phyloP scores from a whole-genome alignment of 176 grass and related monocot genomes.

The Coix lacrymajobi region DNA sequence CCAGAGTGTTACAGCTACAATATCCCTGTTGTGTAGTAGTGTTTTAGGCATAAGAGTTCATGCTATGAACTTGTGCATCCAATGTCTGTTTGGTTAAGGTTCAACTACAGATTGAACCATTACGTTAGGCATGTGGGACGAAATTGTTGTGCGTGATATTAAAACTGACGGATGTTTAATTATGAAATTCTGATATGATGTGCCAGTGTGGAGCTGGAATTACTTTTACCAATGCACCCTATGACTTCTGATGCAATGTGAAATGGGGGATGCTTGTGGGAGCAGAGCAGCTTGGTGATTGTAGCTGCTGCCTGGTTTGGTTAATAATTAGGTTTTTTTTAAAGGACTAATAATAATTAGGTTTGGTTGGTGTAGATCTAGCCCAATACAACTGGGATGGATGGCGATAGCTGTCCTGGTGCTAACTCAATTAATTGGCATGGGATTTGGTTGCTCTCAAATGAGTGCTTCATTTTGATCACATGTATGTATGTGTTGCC shows the following conservation, averaged over 20 bases:
- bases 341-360: too few relatives aligned
- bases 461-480: neutral
- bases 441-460: too few relatives aligned
- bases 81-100: neutral
- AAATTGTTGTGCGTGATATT: neutral
- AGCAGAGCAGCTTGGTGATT: neutral
- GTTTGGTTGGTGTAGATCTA: too few relatives aligned
- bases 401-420: too few relatives aligned
- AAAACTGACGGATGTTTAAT: neutral
- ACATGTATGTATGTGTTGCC: neutral
- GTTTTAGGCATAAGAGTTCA: neutral
- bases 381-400: too few relatives aligned
- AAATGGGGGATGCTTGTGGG: neutral
- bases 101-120: neutral
- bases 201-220: neutral
- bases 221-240: neutral
- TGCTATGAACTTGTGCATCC: neutral
- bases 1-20: too few relatives aligned
- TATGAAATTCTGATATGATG: constrained; percentile 5
- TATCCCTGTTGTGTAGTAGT: too few relatives aligned
- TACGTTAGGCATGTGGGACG: neutral
- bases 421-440: too few relatives aligned
- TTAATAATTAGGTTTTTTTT: too few relatives aligned
- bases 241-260: neutral
- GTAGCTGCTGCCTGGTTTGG: neutral